Base-by-base conservation (phyloP, 768 basidiomycete genomes). In the Coprinopsis marcescibilis region DNA sequence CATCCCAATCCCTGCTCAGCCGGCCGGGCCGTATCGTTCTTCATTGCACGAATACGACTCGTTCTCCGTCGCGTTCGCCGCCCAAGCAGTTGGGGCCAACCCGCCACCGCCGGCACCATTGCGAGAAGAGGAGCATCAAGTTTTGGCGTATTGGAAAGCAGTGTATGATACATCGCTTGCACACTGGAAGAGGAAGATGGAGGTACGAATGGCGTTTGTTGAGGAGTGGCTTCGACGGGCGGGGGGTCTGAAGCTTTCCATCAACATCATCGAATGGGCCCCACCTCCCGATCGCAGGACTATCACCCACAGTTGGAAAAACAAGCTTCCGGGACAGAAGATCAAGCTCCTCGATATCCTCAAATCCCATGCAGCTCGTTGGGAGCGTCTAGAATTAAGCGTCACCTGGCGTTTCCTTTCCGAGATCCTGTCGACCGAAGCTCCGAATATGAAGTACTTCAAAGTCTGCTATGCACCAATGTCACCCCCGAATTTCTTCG, bases 261-360 rank as follows among this genome's bases (percentile, higher is more conserved):
- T 40, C 39, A 40, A 40, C 39, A 40, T 40, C 15, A 23, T 40
- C 19, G 39, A 40, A 24, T 40, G 39, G 39, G 12, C 39, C 6
- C 39, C 39, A 5, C 39, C 39, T 40, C 39, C 39, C 15, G 39
- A 40, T 15, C 39, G 39, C 8, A 6, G 39, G 5, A 40, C 8
- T 20, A 40, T 40, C 39, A 40, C 39, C 10, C 12, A 40, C 15
- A 23, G 39, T 11, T 40, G 39, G 39, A 40, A 40, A 23, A 25
- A 12, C 17, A 40, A 24, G 17, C 39, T 40, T 21, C 19, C 23
- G 7, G 19, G 19, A 11, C 17, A 21, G 39, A 40, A 40, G 39
- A 5, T 21, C 7, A 5, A 40, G 15, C 21, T 40, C 8, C 4
- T 40, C 39, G 39, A 40, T 11, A 15, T 40, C 15, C 39, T 40